phyloP scores from a whole-genome alignment of 169 alveolate species.

The Perkinsus olseni region DNA sequence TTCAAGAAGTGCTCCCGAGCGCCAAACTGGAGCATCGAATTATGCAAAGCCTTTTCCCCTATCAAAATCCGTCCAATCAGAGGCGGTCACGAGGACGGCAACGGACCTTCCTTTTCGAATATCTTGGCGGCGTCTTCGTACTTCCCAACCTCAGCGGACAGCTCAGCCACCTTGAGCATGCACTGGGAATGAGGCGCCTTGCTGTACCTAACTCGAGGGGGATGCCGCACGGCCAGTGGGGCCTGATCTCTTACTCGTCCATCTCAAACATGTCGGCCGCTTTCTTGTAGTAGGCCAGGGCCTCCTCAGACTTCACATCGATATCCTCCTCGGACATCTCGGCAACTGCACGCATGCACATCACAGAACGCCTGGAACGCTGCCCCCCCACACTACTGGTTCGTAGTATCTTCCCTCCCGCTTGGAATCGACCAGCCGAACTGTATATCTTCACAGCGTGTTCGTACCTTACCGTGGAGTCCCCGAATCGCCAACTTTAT shows the following conservation, averaged over 20 bases:
- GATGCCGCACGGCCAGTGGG: neutral
- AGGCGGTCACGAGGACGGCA: too few species aligned
- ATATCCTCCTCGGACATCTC: neutral
- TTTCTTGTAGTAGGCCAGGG: slow-evolving; percentile 26
- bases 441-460: neutral
- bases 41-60: slow-evolving; percentile 30
- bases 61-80: too few species aligned
- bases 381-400: neutral
- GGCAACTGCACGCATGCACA: neutral
- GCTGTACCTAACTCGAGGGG: neutral
- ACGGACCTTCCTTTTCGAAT: slow-evolving; percentile 9
- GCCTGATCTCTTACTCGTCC: slow-evolving; percentile 27
- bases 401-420: slow-evolving; percentile 2
- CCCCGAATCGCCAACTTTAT: too few species aligned
- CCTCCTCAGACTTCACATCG: slow-evolving; percentile 14
- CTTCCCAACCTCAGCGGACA: slow-evolving; percentile 23
- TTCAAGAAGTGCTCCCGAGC: slow-evolving; percentile 40
- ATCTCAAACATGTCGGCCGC: slow-evolving; percentile 41
- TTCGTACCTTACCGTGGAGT: neutral
- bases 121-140: slow-evolving; percentile 34
- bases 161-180: slow-evolving; percentile 36
- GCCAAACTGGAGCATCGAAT: slow-evolving; percentile 28
- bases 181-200: slow-evolving; percentile 32
- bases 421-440: slow-evolving; percentile 5
- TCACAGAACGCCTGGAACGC: too few species aligned